Base-by-base conservation (phyloP, 148 eudicot genomes). In the Rhododendron mucronatum region DNA sequence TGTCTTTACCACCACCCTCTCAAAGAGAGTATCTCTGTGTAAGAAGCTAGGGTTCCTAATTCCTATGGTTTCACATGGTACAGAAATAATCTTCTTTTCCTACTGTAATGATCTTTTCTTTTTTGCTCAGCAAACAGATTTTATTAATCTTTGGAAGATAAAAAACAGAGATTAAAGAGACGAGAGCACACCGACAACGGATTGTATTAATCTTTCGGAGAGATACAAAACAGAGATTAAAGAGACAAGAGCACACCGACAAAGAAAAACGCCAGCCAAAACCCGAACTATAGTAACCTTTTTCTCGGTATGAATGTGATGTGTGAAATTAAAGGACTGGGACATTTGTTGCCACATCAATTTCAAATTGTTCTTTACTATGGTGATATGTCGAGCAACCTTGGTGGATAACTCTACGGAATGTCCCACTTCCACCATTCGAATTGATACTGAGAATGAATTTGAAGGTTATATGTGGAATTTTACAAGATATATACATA, bases 1-100 rank as follows among this genome's bases (percentile, higher is more conserved):
- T 81, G 87, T 86, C 87, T n/a, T 86, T 76, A 39, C 39, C 80
- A 15, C 16, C 20, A n/a, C 26, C 20, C 18, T 83, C 7, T 86
- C 55, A 78, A 78, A 41, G 55, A 12, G 11, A 61, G 79, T 59
- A 65, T 48, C 53, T 86, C 84, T 71, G 55, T 69, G 35, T 81
- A 71, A 23, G 77, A 26, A 30, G n/a, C 44, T 63, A 18, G 83
- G 78, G 87, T 65, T 37, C 4, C 74, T n/a, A 33, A 83, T 65
- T 37, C 4, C 74, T n/a, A 33, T 63, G 57, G 51, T 74, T 33
- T 67, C 41, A 35, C 13, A 67, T 48, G 69, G 61, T 45, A 69
- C 67, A 39, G 12, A n/a, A 30, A 30, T 10, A 63, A 47, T 41
- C 7, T 53, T 18, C 28, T 3, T 53, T 28, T 12, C 1, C 57